Conservation (phyloP, 2,329 filamentous ascomycete genomes). For the Metarhizium brunneum region DNA sequence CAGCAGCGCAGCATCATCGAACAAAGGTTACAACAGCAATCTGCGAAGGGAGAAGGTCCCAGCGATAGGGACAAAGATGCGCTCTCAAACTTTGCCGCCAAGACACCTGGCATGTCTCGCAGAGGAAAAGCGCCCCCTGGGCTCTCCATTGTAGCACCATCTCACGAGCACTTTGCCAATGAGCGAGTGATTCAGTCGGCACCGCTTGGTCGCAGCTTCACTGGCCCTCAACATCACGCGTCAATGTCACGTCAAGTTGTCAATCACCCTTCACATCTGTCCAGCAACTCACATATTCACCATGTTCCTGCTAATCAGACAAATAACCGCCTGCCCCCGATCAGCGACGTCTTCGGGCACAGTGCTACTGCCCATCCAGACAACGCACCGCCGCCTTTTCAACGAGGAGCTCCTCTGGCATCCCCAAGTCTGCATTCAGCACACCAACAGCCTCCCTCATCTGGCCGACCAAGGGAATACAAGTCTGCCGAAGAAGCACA, state of each 20-base stretch:
- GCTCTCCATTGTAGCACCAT: slow-evolving; percentile 88
- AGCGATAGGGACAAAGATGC: slow-evolving; percentile 44
- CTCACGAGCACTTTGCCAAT: slow-evolving; percentile 82
- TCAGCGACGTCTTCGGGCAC: slow-evolving; percentile 89
- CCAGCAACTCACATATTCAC: slow-evolving; percentile 82
- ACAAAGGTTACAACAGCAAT: slow-evolving; percentile 77
- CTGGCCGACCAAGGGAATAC: slow-evolving; percentile 70
- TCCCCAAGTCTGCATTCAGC: slow-evolving; percentile 65
- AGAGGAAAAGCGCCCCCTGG: slow-evolving; percentile 78
- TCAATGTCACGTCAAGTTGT: slow-evolving; percentile 68
- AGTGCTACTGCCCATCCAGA: slow-evolving; percentile 56
- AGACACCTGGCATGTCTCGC: slow-evolving; percentile 64
- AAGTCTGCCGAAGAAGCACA: slow-evolving; percentile 94
- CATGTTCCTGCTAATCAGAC: slow-evolving; percentile 83
- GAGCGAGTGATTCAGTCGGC: slow-evolving; percentile 96
- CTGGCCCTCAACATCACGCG: slow-evolving; percentile 72
- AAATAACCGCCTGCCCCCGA: slow-evolving; percentile 83
- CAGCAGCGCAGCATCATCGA: slow-evolving; percentile 95
- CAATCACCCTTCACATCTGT: slow-evolving; percentile 74
- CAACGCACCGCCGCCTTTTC: slow-evolving; percentile 35
- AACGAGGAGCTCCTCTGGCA: slow-evolving; percentile 60
- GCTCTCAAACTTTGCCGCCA: slow-evolving; percentile 43
- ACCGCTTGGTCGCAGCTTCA: slow-evolving; percentile 89
- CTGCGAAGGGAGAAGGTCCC: slow-evolving; percentile 64
- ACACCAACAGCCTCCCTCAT: slow-evolving; percentile 41